Base-by-base conservation (phyloP, 2,329 filamentous ascomycete genomes). In the Verticillium isaacii region DNA sequence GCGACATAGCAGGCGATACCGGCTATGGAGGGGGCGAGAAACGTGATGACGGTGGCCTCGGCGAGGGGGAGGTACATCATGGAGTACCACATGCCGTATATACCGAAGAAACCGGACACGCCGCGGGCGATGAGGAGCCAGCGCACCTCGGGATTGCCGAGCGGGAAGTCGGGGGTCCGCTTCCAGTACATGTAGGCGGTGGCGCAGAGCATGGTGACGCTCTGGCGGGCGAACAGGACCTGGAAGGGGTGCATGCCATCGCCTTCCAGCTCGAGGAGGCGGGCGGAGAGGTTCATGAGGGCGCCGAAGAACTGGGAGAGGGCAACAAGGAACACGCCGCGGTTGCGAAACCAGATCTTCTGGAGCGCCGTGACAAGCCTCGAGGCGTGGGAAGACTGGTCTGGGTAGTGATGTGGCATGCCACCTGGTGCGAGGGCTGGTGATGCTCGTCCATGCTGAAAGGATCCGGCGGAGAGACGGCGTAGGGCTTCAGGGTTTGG, bases 1-100 rank as follows among this genome's bases (percentile, higher is more conserved):
- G 93, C 76, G 61, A 93, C 79, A 39, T 90, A 92, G 72, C 92
- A 96, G 19, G 90, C 83, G 77, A 93, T 92, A 62, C 91, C 92
- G 23, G 91, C 85, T 6, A 96, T 81, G 15, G 89, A 89, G 0
- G 93, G 93, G 0, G 90, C 86, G 6, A 97, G 82, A 71, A 97
- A 97, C 9, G 92, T 95, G 60, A 97, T 89, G 37, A 97, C 93
- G 0, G 91, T 95, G 2, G 93, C 92, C 72, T 97, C 93, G 17
- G 92, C 90, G 2, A 97, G 82, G 0, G 92, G 91, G 3, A 97
- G 84, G 68, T 96, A 96, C 70, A 91, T 84, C 62, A 82, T 82
- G 12, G 78, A 82, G 65, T 77, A 82, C 81, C 80, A 96, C 76
- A 95, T 85, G 39, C 90, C 90, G 72, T 89, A 93, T 4, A 96